A percentile compares a stretch with the other conserved stretches of the same genome.
These are phyloP conservation scores for Cucumis cinereus DNA, from an alignment of 306 rosid species.

Conservation along the genomic window DNA sequence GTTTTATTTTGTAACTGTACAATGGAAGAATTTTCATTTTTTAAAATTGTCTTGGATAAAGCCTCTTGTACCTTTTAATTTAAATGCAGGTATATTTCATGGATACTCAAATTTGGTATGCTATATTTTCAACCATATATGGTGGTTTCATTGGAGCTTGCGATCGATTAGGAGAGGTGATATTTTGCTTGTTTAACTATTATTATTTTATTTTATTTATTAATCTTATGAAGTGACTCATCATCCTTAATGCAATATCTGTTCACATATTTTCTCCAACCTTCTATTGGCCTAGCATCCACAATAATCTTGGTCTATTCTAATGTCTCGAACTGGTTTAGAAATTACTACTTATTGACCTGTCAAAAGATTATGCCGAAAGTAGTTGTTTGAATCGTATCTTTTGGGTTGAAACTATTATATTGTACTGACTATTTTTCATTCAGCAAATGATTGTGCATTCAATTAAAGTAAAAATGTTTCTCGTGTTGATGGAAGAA, in stretches of 20 bases:
- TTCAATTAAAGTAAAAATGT: background rate
- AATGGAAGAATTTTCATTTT: background rate
- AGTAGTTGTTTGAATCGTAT: background rate
- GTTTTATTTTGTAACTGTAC: constrained; percentile 5
- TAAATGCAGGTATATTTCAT: constrained; percentile 75
- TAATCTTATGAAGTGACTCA: background rate
- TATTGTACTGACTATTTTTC: background rate
- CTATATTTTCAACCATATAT: constrained; percentile 61
- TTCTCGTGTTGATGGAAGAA: background rate
- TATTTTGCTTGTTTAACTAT: background rate
- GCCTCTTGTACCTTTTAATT: constrained; percentile 17
- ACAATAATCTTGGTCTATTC: background rate
- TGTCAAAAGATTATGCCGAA: background rate
- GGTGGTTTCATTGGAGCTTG: constrained; percentile 96
- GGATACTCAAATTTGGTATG: constrained; percentile 98
- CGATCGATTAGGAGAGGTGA: constrained; percentile 94
- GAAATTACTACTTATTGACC: background rate
- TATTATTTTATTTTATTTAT: background rate
- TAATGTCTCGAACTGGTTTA: background rate
- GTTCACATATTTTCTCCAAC: background rate
- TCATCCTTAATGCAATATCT: background rate
- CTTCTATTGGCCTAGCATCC: background rate
- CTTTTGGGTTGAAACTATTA: background rate
- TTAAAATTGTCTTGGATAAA: background rate
- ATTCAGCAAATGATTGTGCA: background rate